Evolutionary conservation across 2,329 filamentous ascomycete species (phyloP).

Genomic region (Atkinsonella hypoxylon): DNA sequence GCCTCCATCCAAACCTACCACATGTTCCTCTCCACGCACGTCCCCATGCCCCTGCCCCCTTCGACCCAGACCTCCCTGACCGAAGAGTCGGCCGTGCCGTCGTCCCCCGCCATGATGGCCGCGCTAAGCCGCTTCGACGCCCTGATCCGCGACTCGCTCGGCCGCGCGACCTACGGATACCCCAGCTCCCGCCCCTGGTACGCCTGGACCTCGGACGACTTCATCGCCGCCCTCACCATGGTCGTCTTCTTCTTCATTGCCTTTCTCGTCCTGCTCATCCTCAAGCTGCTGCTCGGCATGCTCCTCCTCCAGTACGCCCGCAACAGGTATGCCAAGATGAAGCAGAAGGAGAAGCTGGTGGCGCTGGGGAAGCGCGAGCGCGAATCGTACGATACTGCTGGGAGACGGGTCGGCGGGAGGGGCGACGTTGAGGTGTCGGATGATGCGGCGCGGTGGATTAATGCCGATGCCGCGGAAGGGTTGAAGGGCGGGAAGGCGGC

Average conservation of each 20-base stretch:
- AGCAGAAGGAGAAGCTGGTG: slow-evolving; percentile 47
- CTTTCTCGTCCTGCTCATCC: slow-evolving; percentile 73
- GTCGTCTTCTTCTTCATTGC: slow-evolving; percentile 71
- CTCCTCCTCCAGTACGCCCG: slow-evolving; percentile 67
- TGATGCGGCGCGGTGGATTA: slow-evolving; percentile 75
- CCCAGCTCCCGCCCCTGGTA: slow-evolving; percentile 35
- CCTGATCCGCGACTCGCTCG: slow-evolving; percentile 62
- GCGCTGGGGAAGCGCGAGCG: slow-evolving; percentile 34
- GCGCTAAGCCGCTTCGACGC: slow-evolving; percentile 70
- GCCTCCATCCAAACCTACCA: slow-evolving; percentile 93
- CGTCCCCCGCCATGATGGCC: slow-evolving; percentile 64
- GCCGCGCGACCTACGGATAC: slow-evolving; percentile 57
- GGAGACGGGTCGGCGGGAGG: slow-evolving; percentile 67
- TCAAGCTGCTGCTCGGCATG: slow-evolving; percentile 86
- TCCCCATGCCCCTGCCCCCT: slow-evolving; percentile 59
- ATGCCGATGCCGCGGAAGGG: slow-evolving; percentile 69
- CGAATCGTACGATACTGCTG: slow-evolving; percentile 54
- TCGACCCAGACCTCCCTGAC: slow-evolving; percentile 54
- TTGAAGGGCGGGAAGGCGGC: slow-evolving; percentile 40
- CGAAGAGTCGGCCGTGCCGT: slow-evolving; percentile 48
- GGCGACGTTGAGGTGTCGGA: slow-evolving; percentile 82
- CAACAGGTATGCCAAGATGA: slow-evolving; percentile 71
- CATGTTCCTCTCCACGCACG: slow-evolving; percentile 87
- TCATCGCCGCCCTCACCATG: slow-evolving; percentile 70
- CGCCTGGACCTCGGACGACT: slow-evolving; percentile 56